phyloP scores from a whole-genome alignment of 345 rosid species.

The Arabis alpina region DNA sequence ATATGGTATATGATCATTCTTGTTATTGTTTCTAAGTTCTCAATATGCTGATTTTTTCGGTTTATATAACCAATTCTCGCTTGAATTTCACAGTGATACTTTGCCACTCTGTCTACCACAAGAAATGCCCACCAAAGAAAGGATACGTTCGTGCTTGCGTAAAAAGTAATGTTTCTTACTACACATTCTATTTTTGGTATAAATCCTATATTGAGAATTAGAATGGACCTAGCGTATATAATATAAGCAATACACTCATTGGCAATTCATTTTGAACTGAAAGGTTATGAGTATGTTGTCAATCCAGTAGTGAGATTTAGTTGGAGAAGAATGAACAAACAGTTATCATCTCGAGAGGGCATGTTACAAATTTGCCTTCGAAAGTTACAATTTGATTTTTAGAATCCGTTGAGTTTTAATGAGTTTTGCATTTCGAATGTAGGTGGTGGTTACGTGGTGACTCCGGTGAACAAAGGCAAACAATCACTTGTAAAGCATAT shows the following conservation, averaged over 20 bases:
- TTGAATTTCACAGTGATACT: constrained; percentile 66
- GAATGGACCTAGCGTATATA: neutral
- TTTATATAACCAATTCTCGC: constrained; percentile 23
- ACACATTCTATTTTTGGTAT: neutral
- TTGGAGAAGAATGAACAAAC: no score
- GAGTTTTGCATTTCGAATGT: no score
- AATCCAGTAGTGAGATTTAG: no score
- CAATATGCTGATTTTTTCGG: neutral
- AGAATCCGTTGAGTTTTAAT: no score
- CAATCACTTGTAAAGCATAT: constrained; percentile 86
- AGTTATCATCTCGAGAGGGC: no score
- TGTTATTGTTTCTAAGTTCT: neutral
- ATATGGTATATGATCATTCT: constrained; percentile 65
- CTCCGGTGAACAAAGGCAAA: constrained; percentile 72
- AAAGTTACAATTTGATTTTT: no score
- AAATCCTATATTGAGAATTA: neutral
- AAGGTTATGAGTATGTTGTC: no score
- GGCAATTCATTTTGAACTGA: neutral
- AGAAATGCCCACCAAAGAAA: constrained; percentile 66
- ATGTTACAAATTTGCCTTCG: no score
- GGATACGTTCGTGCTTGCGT: constrained; percentile 90
- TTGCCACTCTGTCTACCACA: constrained; percentile 86
- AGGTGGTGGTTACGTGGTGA: constrained; percentile 95
- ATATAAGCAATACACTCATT: neutral
- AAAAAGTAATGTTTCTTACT: constrained; percentile 67